phyloP scores from a whole-genome alignment of 176 grass and related monocot species.

The Poa pratensis region DNA sequence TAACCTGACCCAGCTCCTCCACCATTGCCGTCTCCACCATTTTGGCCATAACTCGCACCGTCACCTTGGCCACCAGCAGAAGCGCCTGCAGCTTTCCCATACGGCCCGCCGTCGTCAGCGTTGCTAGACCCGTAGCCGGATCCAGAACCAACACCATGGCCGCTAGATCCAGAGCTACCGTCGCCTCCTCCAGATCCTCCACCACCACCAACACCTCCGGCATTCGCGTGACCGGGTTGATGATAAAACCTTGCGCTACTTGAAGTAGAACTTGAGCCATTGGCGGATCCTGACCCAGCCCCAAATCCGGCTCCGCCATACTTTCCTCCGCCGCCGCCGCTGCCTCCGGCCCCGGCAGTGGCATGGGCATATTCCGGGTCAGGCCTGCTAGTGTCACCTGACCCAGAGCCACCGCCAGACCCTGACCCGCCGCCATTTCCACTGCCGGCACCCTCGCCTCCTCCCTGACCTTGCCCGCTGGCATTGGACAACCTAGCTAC shows the following conservation, averaged over 20 bases:
- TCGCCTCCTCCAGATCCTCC: neutral
- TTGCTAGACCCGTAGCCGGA: neutral
- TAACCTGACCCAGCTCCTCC: neutral
- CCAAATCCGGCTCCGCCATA: neutral
- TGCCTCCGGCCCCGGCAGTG: neutral
- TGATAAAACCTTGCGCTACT: neutral
- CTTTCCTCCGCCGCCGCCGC: neutral
- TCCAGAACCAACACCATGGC: neutral
- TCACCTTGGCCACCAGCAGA: neutral
- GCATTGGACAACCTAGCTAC: neutral
- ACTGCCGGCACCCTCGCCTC: neutral
- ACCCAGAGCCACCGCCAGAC: neutral
- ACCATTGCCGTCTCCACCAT: neutral
- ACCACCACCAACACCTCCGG: neutral
- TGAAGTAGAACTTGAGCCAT: neutral
- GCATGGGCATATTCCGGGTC: neutral
- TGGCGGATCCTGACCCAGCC: neutral
- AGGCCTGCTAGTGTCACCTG: neutral
- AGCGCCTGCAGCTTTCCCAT: neutral
- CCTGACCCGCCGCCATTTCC: neutral
- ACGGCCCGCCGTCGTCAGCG: neutral
- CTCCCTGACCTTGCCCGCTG: constrained; percentile 2
- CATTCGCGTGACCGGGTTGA: neutral
- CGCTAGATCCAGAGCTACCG: neutral
- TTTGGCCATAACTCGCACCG: neutral